Evolutionary conservation across 1,284 basidiomycete genomes (phyloP).

Genomic region (Tranzscheliella williamsii): DNA sequence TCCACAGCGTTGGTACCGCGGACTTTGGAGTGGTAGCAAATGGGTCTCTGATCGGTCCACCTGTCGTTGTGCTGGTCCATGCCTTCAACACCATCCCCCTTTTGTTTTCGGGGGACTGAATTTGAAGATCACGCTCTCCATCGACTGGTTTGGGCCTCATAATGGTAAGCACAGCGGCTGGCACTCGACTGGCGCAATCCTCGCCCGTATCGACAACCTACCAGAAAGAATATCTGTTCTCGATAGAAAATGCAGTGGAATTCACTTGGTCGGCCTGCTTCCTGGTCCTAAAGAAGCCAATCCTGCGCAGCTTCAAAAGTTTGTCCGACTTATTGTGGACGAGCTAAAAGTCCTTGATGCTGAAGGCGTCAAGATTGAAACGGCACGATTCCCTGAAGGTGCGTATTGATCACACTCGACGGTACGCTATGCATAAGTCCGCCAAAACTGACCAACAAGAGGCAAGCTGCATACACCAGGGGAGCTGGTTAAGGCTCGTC

Average conservation of each 20-base stretch:
- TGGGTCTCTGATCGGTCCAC: too few species aligned
- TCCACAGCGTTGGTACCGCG: too few species aligned
- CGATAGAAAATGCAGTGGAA: constrained; percentile 1
- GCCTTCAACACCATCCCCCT: too few species aligned
- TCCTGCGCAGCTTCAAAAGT: not conserved
- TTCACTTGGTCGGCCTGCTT: constrained; percentile 1
- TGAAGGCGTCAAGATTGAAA: not conserved
- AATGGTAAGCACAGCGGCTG: not conserved
- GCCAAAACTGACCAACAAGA: too few species aligned
- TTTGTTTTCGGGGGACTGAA: too few species aligned
- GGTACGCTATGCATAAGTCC: too few species aligned
- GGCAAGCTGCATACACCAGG: too few species aligned
- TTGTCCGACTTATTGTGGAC: not conserved
- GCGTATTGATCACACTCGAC: too few species aligned
- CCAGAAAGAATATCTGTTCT: not conserved
- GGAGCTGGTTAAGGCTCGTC: not conserved
- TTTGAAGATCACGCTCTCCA: constrained; percentile 8
- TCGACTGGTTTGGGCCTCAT: constrained; percentile 3
- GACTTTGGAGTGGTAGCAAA: too few species aligned
- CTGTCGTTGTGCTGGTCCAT: too few species aligned
- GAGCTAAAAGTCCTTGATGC: not conserved
- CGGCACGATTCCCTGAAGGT: not conserved
- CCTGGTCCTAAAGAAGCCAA: constrained; percentile 1
- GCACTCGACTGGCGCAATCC: constrained; percentile 1
- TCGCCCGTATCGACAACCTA: constrained; percentile 3